Percentiles rank a stretch among this genome's conserved stretches.
Conservation (phyloP, 345 rosid genomes). For the Euclidium syriacum region DNA sequence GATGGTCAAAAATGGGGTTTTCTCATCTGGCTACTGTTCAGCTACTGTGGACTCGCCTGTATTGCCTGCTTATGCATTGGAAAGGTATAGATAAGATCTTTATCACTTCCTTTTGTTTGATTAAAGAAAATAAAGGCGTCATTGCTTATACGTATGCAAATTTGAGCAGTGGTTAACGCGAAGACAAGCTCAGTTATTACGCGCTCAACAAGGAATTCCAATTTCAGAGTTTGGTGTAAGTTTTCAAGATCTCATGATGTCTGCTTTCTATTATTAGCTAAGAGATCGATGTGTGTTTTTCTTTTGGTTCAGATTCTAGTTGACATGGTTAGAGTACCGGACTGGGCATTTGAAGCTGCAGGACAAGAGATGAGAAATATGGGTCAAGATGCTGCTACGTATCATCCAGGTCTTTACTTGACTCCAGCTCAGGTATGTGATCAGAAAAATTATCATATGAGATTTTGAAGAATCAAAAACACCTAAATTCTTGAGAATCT, state of each 20-base stretch:
- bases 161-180: constrained; percentile 62
- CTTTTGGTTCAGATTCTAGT: constrained; percentile 58
- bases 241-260: constrained; percentile 12
- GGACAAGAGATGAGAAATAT: constrained; percentile 88
- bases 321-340: constrained; percentile 87
- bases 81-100: constrained; percentile 42
- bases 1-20: constrained; percentile 94
- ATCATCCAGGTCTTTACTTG: constrained; percentile 87
- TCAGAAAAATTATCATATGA: neutral
- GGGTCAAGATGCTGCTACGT: constrained; percentile 77
- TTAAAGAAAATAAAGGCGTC: neutral
- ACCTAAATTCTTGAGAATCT: constrained; percentile 7
- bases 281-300: constrained; percentile 36
- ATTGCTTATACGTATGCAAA: neutral
- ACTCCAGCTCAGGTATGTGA: constrained; percentile 48
- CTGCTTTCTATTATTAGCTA: constrained; percentile 9
- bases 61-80: constrained; percentile 61
- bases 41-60: constrained; percentile 73
- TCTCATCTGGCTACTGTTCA: constrained; percentile 77
- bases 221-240: constrained; percentile 83
- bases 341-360: constrained; percentile 95
- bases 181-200: constrained; percentile 69
- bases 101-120: neutral
- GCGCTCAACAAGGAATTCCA: constrained; percentile 88
- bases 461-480: neutral